Conservation (phyloP, 306 rosid species). For the Quercus agrifolia region DNA sequence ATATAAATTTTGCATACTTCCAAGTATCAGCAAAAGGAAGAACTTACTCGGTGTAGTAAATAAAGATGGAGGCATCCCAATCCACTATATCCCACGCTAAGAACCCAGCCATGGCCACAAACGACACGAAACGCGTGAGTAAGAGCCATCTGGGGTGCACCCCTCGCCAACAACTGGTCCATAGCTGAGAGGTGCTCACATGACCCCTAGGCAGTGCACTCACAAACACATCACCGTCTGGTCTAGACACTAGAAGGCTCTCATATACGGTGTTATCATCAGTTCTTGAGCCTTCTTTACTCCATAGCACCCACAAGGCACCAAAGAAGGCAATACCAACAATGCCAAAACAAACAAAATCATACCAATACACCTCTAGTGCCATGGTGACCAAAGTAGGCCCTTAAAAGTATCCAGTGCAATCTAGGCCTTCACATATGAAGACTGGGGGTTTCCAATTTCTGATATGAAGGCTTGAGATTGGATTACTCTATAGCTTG, state of each 20-base stretch:
- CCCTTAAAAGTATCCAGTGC: neutral
- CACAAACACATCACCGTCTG: conserved; percentile 27
- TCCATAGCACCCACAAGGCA: conserved; percentile 56
- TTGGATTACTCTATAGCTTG: neutral
- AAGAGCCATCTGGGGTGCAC: conserved; percentile 60
- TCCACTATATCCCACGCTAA: conserved; percentile 39
- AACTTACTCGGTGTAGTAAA: conserved; percentile 72
- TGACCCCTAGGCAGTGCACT: conserved; percentile 40
- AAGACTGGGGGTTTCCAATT: neutral
- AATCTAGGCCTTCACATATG: neutral
- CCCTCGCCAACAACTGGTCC: conserved; percentile 73
- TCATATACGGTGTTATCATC: conserved; percentile 35
- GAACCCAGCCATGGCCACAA: conserved; percentile 35
- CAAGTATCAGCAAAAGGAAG: neutral
- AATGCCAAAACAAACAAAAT: conserved; percentile 64
- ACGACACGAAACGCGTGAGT: conserved; percentile 43
- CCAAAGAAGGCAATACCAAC: conserved; percentile 34
- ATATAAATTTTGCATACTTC: neutral
- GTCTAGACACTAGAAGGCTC: conserved; percentile 42
- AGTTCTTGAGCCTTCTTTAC: conserved; percentile 30
- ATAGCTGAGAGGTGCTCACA: conserved; percentile 39
- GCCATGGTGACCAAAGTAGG: conserved; percentile 27
- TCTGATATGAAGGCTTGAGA: neutral
- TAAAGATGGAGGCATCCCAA: conserved; percentile 42
- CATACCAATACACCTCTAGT: conserved; percentile 60